Evolutionary conservation across 2,329 filamentous ascomycete genomes (phyloP).

Genomic region (Colletotrichum eremochloae): DNA sequence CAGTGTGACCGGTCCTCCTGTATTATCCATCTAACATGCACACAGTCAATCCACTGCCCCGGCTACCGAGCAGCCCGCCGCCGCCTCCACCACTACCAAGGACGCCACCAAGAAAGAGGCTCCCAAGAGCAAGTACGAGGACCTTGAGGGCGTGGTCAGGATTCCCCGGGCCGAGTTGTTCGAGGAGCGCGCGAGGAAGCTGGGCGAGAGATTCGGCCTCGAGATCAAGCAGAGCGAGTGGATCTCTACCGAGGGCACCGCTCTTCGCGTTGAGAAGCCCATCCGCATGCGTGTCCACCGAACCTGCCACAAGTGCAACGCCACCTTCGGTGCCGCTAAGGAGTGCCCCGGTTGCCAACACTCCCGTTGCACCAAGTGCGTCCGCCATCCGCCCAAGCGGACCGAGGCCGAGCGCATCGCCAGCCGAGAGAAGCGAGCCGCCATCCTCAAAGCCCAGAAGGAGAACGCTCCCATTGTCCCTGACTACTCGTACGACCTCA

Average conservation of each 20-base stretch:
- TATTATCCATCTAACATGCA: constrained; percentile 22
- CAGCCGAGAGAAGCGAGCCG: constrained; percentile 65
- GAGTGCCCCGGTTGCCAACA: constrained; percentile 84
- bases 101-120: constrained; percentile 39
- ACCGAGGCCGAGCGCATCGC: constrained; percentile 67
- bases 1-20: background rate
- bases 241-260: constrained; percentile 66
- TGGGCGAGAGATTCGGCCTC: constrained; percentile 68
- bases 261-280: constrained; percentile 78
- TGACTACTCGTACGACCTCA: constrained; percentile 62
- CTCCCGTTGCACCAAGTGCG: constrained; percentile 83
- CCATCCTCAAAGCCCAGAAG: constrained; percentile 66
- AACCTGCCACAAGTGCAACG: constrained; percentile 84
- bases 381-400: constrained; percentile 78
- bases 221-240: constrained; percentile 68
- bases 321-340: constrained; percentile 79
- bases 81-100: constrained; percentile 31
- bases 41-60: constrained; percentile 27
- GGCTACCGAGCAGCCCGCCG: constrained; percentile 18
- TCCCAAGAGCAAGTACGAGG: constrained; percentile 41
- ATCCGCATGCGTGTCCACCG: constrained; percentile 84
- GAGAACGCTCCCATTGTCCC: constrained; percentile 67
- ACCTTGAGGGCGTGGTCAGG: constrained; percentile 49
- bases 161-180: constrained; percentile 65
- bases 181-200: constrained; percentile 68